Percentiles rank a stretch among this genome's conserved stretches.
Conservation (phyloP, 768 basidiomycete genomes). For the Boletales sp. region DNA sequence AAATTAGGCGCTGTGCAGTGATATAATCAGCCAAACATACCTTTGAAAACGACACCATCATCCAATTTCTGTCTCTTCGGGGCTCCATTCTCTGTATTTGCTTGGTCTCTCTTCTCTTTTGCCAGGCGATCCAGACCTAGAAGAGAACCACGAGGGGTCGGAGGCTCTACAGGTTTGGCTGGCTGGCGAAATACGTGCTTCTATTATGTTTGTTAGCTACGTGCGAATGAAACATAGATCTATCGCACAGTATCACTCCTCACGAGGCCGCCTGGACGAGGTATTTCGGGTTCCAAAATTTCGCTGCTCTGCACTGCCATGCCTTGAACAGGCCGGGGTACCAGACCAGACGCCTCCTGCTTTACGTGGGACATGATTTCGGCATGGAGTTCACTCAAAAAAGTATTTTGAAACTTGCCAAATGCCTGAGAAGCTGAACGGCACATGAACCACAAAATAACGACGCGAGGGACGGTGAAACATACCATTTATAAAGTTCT, state of each 20-base stretch:
- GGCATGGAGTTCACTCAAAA: constrained; percentile 73
- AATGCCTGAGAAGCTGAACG: constrained; percentile 68
- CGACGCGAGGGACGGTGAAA: constrained; percentile 1
- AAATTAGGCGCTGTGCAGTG: background rate
- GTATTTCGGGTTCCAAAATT: constrained; percentile 75
- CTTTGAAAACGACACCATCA: constrained; percentile 81
- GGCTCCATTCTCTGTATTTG: constrained; percentile 38
- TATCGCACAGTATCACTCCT: constrained; percentile 56
- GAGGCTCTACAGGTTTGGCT: constrained; percentile 66
- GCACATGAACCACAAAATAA: background rate
- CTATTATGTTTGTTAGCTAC: constrained; percentile 35
- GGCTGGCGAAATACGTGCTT: constrained; percentile 80
- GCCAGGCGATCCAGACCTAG: constrained; percentile 89
- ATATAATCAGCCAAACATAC: constrained; percentile 36
- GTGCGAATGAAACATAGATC: background rate
- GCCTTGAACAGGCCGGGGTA: constrained; percentile 59
- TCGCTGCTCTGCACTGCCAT: constrained; percentile 79
- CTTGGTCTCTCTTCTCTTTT: constrained; percentile 76
- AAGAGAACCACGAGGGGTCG: constrained; percentile 73
- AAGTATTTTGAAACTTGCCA: constrained; percentile 81
- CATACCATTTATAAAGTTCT: constrained; percentile 68
- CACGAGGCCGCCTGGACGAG: constrained; percentile 76
- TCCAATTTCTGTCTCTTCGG: constrained; percentile 65
- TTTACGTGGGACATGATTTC: constrained; percentile 72
- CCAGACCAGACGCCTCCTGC: constrained; percentile 53